Evolutionary conservation across 805 yeast genomes (phyloP), one percentile per base, ranked within the genome.

Genomic region (Candida coquimbonensis): DNA sequence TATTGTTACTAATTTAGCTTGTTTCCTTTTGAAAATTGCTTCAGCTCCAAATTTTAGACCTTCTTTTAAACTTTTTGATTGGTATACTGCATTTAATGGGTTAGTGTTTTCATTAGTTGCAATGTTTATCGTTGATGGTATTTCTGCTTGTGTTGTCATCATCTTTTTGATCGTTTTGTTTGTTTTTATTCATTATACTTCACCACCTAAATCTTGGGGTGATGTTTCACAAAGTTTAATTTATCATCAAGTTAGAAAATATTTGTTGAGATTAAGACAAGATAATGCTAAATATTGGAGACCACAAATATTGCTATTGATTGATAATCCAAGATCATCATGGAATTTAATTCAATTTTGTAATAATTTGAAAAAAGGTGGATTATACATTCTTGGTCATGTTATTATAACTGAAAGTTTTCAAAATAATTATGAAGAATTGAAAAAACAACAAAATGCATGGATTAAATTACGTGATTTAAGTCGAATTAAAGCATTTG

Each of bases 41-140:
- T 79, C 96, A 1, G 99, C 99, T 6, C 99, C 99, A n/a, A 93
- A 95, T 62, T 93, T 93, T 66, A 72, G 99, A 57, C 99, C 99
- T 5, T 87, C 96, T 4, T 93, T 93, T 73, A 82, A 77, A 47
- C 93, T 82, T 57, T 93, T 93, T 68, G 83, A 80, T 55, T 74
- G 89, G 40, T 72, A 75, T 38, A 88, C 98, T 0, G 98, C 99
- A 0, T 73, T 81, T 4, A 55, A 74, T 2, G 99, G 97, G 2
- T 82, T 84, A 0, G 43, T 80, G 0, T 62, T 78, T 0, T 85
- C 95, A 40, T 72, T 84, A 6, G 63, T 76, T 4, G 96, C 97
- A 1, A 93, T 93, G 99, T 86, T 88, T 57, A 81, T 89, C 37
- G 96, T 95, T 5, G 99, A 93, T 67, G 95, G 96, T 33, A 57